These are phyloP conservation scores for Biscogniauxia mediterranea DNA, from an alignment of 2,329 filamentous ascomycete species.

Conservation along the genomic window DNA sequence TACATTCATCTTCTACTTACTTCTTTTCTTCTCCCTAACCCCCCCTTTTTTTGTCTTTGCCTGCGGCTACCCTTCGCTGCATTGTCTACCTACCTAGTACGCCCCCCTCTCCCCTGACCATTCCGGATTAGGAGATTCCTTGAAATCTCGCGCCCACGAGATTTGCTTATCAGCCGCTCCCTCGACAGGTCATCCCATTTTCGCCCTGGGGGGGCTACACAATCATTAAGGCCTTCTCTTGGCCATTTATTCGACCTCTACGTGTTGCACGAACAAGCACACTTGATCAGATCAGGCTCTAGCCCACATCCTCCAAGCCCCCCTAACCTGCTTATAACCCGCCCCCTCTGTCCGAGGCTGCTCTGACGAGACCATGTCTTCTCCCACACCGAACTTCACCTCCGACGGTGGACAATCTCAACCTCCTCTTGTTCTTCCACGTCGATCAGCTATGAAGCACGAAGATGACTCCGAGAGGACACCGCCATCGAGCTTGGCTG, in stretches of 20 bases:
- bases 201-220: neutral
- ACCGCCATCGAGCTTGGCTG: conserved; percentile 18
- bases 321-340: neutral
- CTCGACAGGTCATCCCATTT: neutral
- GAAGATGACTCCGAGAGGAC: conserved; percentile 31
- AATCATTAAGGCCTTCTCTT: neutral
- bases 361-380: conserved; percentile 20
- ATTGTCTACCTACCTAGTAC: neutral
- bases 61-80: neutral
- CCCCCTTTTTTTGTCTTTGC: neutral
- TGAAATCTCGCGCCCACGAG: neutral
- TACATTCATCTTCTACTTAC: neutral
- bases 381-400: conserved; percentile 23
- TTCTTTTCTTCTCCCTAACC: neutral
- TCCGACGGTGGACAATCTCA: conserved; percentile 11
- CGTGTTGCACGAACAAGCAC: neutral
- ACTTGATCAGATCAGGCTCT: neutral
- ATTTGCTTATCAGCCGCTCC: neutral
- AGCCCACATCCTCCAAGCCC: neutral
- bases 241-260: neutral
- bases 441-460: conserved; percentile 32
- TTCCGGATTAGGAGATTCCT: neutral
- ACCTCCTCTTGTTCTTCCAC: conserved; percentile 12
- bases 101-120: neutral
- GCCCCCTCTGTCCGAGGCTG: neutral